These are phyloP conservation scores for Aphanomyces invadans DNA, from an alignment of 352 stramenopile species.

Conservation along the genomic window DNA sequence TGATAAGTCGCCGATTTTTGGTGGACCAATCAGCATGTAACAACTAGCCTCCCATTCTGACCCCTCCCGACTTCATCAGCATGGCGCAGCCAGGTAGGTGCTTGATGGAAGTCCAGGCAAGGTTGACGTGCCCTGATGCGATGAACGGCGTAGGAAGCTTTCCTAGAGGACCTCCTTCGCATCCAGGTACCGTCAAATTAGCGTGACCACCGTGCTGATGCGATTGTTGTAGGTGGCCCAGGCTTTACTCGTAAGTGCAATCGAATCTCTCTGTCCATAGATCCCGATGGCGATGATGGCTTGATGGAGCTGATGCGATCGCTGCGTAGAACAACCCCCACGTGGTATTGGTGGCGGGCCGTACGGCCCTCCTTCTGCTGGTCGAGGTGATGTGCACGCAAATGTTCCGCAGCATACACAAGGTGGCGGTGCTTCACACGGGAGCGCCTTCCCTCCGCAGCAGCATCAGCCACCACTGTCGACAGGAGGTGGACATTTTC, in stretches of 20 bases:
- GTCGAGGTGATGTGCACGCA: background rate
- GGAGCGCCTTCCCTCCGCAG: background rate
- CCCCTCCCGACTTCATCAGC: background rate
- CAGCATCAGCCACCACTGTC: background rate
- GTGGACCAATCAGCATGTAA: background rate
- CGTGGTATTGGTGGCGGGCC: too few relatives aligned
- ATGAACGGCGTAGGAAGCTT: background rate
- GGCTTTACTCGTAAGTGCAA: too few relatives aligned
- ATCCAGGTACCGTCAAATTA: too few relatives aligned
- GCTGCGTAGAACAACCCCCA: too few relatives aligned
- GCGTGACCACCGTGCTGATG: too few relatives aligned
- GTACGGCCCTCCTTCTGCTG: background rate
- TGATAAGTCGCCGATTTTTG: background rate
- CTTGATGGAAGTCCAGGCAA: too few relatives aligned
- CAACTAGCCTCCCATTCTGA: background rate
- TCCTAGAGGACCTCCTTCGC: background rate
- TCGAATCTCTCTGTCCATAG: too few relatives aligned
- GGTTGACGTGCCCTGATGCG: background rate
- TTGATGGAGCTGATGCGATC: too few relatives aligned
- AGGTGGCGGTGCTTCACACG: background rate
- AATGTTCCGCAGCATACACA: background rate
- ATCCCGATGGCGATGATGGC: too few relatives aligned
- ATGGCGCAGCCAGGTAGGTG: slow-evolving; percentile 1
- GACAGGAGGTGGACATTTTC: background rate
- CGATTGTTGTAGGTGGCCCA: too few relatives aligned